Evolutionary conservation across 768 basidiomycete genomes (phyloP).

Genomic region (Mycena floridula): DNA sequence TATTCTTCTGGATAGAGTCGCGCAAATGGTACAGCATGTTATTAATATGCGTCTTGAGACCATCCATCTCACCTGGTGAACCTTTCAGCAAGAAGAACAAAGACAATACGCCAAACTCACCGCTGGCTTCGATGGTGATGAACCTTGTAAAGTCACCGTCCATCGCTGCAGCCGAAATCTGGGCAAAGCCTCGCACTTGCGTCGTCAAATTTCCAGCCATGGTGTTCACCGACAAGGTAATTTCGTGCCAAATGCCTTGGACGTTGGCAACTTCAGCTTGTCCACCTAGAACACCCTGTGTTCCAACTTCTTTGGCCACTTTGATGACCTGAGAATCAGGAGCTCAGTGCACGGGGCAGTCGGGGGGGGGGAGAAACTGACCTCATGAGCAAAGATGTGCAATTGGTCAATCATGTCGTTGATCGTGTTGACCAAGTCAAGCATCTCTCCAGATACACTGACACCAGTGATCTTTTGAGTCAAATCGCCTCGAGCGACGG

Average conservation of each 20-base stretch:
- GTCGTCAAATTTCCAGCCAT: constrained; percentile 98
- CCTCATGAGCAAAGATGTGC: constrained; percentile 50
- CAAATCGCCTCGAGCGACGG: constrained; percentile 90
- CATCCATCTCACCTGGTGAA: constrained; percentile 99
- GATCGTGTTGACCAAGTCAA: constrained; percentile 95
- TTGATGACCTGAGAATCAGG: constrained; percentile 74
- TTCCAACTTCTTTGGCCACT: constrained; percentile 95
- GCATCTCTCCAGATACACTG: constrained; percentile 91
- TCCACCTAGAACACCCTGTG: constrained; percentile 97
- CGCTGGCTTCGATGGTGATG: constrained; percentile 97
- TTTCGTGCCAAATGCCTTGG: constrained; percentile 98
- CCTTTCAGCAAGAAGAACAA: too few species aligned
- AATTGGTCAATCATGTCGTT: constrained; percentile 73
- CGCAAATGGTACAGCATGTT: constrained; percentile 98
- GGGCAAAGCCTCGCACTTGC: constrained; percentile 97
- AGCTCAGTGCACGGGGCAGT: constrained; percentile 37
- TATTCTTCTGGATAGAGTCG: constrained; percentile 98
- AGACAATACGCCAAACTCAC: too few species aligned
- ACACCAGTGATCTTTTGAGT: constrained; percentile 92
- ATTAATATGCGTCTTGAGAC: constrained; percentile 97
- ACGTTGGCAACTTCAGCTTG: constrained; percentile 96
- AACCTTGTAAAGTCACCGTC: constrained; percentile 98
- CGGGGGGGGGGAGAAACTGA: neutral
- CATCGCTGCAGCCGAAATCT: constrained; percentile 97
- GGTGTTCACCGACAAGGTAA: constrained; percentile 95